Evolutionary conservation across 495 filamentous ascomycete species (phyloP), one percentile per base, ranked within the genome.

Genomic region (Hypoxylon lienhwacheense): DNA sequence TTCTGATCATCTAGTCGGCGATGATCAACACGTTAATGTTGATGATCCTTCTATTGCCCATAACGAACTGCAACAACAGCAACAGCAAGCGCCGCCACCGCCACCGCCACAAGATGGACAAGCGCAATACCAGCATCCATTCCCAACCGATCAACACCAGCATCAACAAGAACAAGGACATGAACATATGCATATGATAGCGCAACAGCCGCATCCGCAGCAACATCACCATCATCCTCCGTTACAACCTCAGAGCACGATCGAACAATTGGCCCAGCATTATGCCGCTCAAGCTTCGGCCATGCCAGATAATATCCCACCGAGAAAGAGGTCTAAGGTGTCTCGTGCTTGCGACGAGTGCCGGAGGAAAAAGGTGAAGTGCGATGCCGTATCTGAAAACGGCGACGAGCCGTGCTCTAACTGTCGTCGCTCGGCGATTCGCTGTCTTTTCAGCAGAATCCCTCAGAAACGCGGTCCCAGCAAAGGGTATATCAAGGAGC

Each of bases 401-500:
- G 84, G 84, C 15, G 84, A 88, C 8, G 84, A 88, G 59, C 85
- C 86, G 10, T 97, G 92, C 63, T 87, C 88, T 2, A 93, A 89
- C 63, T 97, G 92, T 68, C 85, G 85, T 42, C 81, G 92, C 29
- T 84, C 90, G 4, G 80, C 81, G 3, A 82, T 85, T 7, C 79
- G 79, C 7, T 97, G 92, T 68, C 85, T 89, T 6, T 97, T 96
- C 63, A 95, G 89, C 72, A 81, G 92, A 53, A 87, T 95, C 31
- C 92, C 91, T 1, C 90, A 95, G 82, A 97, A 97, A 70, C 83
- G 92, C 47, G 92, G 92, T 4, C 92, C 92, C 4, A 95, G 89
- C 62, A 97, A 97, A 83, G 92, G 92, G 0, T 97, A 97, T 63
- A 97, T 97, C 66, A 97, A 97, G 66, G 92, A 97, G 66, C 79